These are phyloP conservation scores for Striga hermonthica DNA, from an alignment of 305 asterid species.

Conservation along the genomic window DNA sequence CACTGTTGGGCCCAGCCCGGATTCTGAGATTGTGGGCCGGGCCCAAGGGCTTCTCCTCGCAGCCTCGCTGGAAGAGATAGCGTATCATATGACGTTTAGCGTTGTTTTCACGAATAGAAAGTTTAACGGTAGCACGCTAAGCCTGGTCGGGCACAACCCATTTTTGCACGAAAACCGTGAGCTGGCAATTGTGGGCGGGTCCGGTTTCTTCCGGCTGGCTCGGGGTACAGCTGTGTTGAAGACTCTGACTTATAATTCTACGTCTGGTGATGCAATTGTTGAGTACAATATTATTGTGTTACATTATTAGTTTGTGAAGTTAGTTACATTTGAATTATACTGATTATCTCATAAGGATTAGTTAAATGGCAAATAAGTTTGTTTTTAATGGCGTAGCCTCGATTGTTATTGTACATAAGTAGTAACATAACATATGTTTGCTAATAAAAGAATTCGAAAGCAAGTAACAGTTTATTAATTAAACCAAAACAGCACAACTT, in stretches of 20 bases:
- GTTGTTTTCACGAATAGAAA: slow-evolving; percentile 34
- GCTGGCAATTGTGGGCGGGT: slow-evolving; percentile 37
- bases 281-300: slow-evolving; percentile 25
- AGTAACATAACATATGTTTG: too few species aligned
- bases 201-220: slow-evolving; percentile 37
- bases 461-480: too few species aligned
- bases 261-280: slow-evolving; percentile 28
- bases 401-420: too few species aligned
- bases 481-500: too few species aligned
- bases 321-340: neutral
- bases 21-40: slow-evolving; percentile 36
- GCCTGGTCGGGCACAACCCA: slow-evolving; percentile 32
- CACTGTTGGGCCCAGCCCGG: slow-evolving; percentile 35
- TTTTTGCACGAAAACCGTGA: slow-evolving; percentile 29
- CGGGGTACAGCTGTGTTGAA: slow-evolving; percentile 27
- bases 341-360: too few species aligned
- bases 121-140: slow-evolving; percentile 37
- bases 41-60: slow-evolving; percentile 39
- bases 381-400: too few species aligned
- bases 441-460: too few species aligned
- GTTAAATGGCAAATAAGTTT: too few species aligned
- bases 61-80: slow-evolving; percentile 33
- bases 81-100: slow-evolving; percentile 28
- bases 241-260: slow-evolving; percentile 22
- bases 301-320: slow-evolving; percentile 12